phyloP scores from a whole-genome alignment of 192 early-diverging fungal genomes.

The Umbelopsis sp. region DNA sequence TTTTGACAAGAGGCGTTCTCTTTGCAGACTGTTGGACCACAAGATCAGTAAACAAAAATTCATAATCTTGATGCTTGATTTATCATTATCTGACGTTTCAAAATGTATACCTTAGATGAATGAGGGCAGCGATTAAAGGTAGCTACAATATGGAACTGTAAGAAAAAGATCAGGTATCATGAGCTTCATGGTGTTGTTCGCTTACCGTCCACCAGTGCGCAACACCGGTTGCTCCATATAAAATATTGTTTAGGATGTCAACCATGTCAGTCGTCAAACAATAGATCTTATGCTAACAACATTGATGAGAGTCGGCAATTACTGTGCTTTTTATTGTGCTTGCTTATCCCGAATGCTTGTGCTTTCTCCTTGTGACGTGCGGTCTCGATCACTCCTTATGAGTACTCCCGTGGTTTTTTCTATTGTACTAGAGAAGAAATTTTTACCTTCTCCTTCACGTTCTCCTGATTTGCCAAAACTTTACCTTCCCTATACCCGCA shows the following conservation, averaged over 20 bases:
- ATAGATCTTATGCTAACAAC: neutral
- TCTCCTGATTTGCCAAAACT: neutral
- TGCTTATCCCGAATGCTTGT: neutral
- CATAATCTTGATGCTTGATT: too few relatives aligned
- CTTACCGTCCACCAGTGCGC: slow-evolving; percentile 10
- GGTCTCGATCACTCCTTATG: neutral
- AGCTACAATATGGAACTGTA: neutral
- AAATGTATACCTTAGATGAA: slow-evolving; percentile 8
- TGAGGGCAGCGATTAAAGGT: slow-evolving; percentile 9
- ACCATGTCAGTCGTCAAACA: slow-evolving; percentile 4
- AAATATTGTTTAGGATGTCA: neutral
- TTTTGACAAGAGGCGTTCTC: neutral
- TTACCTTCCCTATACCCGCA: neutral
- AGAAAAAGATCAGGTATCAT: neutral
- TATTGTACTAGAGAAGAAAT: neutral
- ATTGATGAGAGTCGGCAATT: neutral
- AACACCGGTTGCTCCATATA: neutral
- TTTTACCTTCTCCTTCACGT: neutral
- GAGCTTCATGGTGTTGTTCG: neutral
- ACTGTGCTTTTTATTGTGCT: neutral
- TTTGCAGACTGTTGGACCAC: neutral
- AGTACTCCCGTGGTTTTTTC: neutral
- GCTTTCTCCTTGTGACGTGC: neutral
- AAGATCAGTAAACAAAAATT: neutral
- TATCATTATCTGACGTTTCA: too few relatives aligned